These are phyloP conservation scores for Coemansia asiatica DNA, from an alignment of 192 early-diverging fungal species.

Conservation along the genomic window DNA sequence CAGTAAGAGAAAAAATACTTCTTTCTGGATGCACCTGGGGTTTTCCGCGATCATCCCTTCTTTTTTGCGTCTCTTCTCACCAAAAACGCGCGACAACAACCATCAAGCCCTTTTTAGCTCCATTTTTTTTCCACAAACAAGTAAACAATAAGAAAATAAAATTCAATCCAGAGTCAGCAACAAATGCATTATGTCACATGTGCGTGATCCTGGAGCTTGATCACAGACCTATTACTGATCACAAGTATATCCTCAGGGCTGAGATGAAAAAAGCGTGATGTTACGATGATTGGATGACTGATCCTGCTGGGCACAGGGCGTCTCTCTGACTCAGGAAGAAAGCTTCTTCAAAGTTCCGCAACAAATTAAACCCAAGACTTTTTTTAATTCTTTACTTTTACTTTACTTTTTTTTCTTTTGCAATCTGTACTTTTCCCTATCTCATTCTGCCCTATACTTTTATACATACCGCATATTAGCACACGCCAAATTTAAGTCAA, in stretches of 20 bases:
- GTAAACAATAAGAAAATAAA: not conserved
- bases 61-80: not conserved
- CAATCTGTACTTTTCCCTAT: not conserved
- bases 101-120: not conserved
- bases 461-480: conserved; percentile 3
- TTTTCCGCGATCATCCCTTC: conserved; percentile 3
- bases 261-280: too few species aligned
- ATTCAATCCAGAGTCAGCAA: not conserved
- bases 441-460: not conserved
- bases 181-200: not conserved
- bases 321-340: too few species aligned
- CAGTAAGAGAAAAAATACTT: not conserved
- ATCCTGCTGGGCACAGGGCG: too few species aligned
- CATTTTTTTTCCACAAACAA: not conserved
- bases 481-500: conserved; percentile 5
- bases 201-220: not conserved
- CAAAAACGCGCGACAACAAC: not conserved
- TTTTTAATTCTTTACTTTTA: conserved; percentile 3
- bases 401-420: conserved; percentile 9
- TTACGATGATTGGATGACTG: too few species aligned
- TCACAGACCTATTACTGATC: not conserved
- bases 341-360: too few species aligned
- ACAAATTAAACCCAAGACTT: too few species aligned
- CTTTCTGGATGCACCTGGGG: not conserved
- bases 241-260: not conserved